Base-by-base conservation (phyloP, 192 early-diverging fungal genomes). In the Spinellus fusiger region DNA sequence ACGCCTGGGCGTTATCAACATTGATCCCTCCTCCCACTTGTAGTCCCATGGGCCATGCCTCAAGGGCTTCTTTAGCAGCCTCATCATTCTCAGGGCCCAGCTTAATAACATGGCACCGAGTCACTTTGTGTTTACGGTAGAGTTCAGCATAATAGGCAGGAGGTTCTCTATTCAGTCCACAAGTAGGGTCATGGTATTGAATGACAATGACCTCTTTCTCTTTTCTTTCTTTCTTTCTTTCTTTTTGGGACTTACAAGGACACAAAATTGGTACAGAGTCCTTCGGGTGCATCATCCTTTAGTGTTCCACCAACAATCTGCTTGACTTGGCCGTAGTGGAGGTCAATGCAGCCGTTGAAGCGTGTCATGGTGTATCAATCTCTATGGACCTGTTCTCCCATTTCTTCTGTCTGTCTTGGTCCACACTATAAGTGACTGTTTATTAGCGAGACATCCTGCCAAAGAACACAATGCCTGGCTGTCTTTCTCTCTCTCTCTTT, bases 331-430 rank as follows among this genome's bases (percentile, higher is more conserved):
- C 97, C 97, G 34, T 85, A 68, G 78, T 99, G 97, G 49, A 99
- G 78, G 78, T 99, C 97, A 65, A 99, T 98, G 78, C 97, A 99
- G n/a, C 95, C 93, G 18, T 91, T 80, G 76, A 99, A 98, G 67
- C 74, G 64, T 31, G 92, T 88, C 66, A 69, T 68, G 54, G 13
- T 7, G 37, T 10, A 15, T 38, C 37, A 10, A 38, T 38, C 15
- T 38, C 7, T 15, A 38, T 15, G 37, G 15, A 38, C 37, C 15
- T 38, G 7, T 10, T 7, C 37, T 10, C 8, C 15, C 37, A 38
- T 38, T 38, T 38, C 15, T 38, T n/a, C n/a, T n/a, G n/a, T n/a
- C n/a, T n/a, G n/a, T n/a, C n/a, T n/a, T n/a, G n/a, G n/a, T n/a
- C n/a, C n/a, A n/a, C n/a, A n/a, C n/a, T n/a, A n/a, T n/a, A n/a